Evolutionary conservation across 805 yeast genomes (phyloP).

Genomic region (Nakazawaea populi): DNA sequence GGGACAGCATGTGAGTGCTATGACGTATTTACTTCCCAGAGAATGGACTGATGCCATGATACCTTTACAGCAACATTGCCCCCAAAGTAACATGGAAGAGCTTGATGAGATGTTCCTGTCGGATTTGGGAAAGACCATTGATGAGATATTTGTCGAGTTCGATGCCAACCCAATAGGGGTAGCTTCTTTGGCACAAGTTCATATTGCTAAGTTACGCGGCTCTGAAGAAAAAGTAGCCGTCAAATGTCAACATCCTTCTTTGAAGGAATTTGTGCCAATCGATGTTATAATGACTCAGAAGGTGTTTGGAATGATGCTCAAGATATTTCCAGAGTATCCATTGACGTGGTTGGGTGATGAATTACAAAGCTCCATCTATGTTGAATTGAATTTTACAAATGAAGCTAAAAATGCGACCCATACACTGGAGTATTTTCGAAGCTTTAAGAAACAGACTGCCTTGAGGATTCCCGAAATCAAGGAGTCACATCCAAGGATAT

Average conservation of each 20-base stretch:
- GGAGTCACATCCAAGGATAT: conserved; percentile 60
- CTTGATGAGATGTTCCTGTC: conserved; percentile 57
- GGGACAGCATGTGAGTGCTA: conserved; percentile 91
- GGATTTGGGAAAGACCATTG: conserved; percentile 59
- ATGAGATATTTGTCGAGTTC: conserved; percentile 63
- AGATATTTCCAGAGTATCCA: conserved; percentile 90
- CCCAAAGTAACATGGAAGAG: conserved; percentile 67
- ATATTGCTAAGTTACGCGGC: conserved; percentile 56
- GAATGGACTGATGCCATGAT: conserved; percentile 97
- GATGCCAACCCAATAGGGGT: conserved; percentile 81
- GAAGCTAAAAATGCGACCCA: conserved; percentile 78
- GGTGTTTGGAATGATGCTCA: conserved; percentile 68
- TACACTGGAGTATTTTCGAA: conserved; percentile 64
- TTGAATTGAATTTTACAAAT: conserved; percentile 82
- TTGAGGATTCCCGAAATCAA: conserved; percentile 70
- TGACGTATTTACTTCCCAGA: conserved; percentile 82
- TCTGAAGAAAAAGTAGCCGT: conserved; percentile 81
- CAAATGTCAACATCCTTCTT: conserved; percentile 88
- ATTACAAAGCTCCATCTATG: conserved; percentile 75
- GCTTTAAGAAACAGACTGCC: conserved; percentile 59
- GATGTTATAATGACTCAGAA: conserved; percentile 75
- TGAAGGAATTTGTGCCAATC: conserved; percentile 82
- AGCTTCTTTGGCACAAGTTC: conserved; percentile 96
- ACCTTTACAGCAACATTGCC: conserved; percentile 89
- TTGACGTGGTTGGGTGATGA: conserved; percentile 95